Evolutionary conservation across 345 rosid species (phyloP).

Genomic region (thale cress (Arabidopsis thaliana)): TAIR10.1 NC_003074.8:1414001-1414500

Average conservation of each 20-base stretch:
- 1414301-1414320: slow-evolving; percentile 73
- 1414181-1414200: slow-evolving; percentile 80
- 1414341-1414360: slow-evolving; percentile 15
- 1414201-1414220: slow-evolving; percentile 78
- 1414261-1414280: slow-evolving; percentile 78
- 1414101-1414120: slow-evolving; percentile 79
- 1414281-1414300: slow-evolving; percentile 83
- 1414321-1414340: slow-evolving; percentile 59
- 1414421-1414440: slow-evolving; percentile 75
- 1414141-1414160: slow-evolving; percentile 84
- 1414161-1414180: slow-evolving; percentile 74
- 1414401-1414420: not conserved
- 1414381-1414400: not conserved
- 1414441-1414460: slow-evolving; percentile 70
- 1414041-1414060: slow-evolving; percentile 83
- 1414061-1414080: slow-evolving; percentile 86
- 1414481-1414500: slow-evolving; percentile 74
- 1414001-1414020: slow-evolving; percentile 91
- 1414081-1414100: slow-evolving; percentile 75
- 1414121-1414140: slow-evolving; percentile 89
- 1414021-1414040: slow-evolving; percentile 82
- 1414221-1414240: slow-evolving; percentile 72
- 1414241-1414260: slow-evolving; percentile 75
- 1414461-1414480: slow-evolving; percentile 76
- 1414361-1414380: not conserved